These are phyloP conservation scores for Davidsoniella eucalypti DNA, from an alignment of 2,329 filamentous ascomycete genomes.

Conservation along the genomic window DNA sequence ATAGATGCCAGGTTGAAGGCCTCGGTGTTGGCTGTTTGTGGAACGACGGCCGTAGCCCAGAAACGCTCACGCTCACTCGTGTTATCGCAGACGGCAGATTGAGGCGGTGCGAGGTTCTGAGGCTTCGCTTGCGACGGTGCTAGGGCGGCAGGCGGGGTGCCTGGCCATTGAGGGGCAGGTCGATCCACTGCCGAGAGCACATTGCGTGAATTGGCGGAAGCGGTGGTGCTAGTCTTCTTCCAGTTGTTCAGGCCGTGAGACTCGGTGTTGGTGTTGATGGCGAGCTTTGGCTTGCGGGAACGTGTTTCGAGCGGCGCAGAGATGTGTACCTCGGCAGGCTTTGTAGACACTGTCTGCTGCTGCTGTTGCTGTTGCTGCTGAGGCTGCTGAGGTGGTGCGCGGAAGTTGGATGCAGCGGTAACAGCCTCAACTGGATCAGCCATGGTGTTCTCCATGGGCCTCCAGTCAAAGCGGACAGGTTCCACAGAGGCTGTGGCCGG, in stretches of 20 bases:
- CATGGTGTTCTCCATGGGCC: neutral
- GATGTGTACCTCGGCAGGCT: neutral
- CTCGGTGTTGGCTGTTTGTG: conserved; percentile 12
- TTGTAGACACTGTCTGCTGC: neutral
- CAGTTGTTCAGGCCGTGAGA: neutral
- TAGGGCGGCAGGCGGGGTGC: neutral
- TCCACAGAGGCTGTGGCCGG: conserved; percentile 6
- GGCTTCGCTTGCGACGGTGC: neutral
- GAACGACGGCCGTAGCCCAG: conserved; percentile 9
- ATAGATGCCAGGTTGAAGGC: conserved; percentile 12
- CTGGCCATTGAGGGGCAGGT: conserved; percentile 8
- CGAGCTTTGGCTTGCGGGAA: conserved; percentile 7
- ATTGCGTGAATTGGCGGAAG: neutral
- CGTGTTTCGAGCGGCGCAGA: neutral
- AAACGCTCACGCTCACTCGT: conserved; percentile 1
- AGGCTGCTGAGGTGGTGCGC: neutral
- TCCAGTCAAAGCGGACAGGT: conserved; percentile 2
- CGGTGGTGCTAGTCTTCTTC: conserved; percentile 7
- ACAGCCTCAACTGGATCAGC: neutral
- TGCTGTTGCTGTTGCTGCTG: neutral
- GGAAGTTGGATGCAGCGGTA: neutral
- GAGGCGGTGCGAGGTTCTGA: neutral
- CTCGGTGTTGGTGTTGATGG: conserved; percentile 3
- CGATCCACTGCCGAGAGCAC: conserved; percentile 9
- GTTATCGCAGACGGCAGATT: neutral